Evolutionary conservation across 441 rosid genomes (phyloP).

Genomic region (Gossypium schwendimanii): DNA sequence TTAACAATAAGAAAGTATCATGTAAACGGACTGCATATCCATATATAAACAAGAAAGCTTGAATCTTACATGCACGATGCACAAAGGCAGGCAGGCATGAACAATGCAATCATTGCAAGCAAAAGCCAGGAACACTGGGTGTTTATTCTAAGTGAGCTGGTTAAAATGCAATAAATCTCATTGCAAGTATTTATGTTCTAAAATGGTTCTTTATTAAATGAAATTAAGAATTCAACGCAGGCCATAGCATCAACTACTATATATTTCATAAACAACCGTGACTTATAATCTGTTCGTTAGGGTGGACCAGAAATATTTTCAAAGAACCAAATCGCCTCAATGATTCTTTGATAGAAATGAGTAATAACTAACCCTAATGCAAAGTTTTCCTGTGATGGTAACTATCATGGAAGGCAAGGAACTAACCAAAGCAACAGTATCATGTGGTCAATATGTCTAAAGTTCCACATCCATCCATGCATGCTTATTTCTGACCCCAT

Average conservation of each 20-base stretch:
- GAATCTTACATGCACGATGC: background rate
- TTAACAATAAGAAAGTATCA: background rate
- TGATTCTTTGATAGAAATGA: background rate
- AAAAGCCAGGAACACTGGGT: background rate
- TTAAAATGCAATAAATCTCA: background rate
- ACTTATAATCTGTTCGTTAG: background rate
- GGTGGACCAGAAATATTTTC: background rate
- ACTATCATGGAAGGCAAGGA: conserved; percentile 2
- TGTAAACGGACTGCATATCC: background rate
- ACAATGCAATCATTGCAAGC: background rate
- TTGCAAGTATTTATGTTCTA: background rate
- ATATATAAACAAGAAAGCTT: conserved; percentile 1
- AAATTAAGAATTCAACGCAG: background rate
- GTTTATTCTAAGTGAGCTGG: background rate
- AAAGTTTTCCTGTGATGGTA: background rate
- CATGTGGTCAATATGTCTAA: background rate
- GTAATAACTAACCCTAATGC: background rate
- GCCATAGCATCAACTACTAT: background rate
- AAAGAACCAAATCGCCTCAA: background rate
- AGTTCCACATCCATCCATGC: background rate
- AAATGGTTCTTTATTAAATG: background rate
- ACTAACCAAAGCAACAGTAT: background rate
- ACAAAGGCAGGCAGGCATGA: background rate
- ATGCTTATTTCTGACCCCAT: background rate
- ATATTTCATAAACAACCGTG: background rate